These are phyloP conservation scores for Grigorovia transvaalensis DNA, from an alignment of 805 yeast genomes.

Conservation along the genomic window DNA sequence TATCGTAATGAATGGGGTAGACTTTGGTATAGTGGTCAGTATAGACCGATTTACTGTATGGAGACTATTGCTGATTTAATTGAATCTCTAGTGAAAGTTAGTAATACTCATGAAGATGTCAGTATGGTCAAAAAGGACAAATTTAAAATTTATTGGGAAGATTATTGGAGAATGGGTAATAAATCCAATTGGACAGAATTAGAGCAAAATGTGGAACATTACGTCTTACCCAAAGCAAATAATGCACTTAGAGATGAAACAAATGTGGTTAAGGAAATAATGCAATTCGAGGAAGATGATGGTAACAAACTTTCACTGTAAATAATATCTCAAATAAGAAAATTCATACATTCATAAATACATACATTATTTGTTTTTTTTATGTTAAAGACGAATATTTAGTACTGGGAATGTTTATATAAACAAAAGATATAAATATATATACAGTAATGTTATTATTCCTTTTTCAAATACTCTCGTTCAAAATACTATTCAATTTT, in stretches of 20 bases:
- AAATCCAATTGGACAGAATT: slow-evolving; percentile 50
- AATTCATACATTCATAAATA: background rate
- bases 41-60: slow-evolving; percentile 80
- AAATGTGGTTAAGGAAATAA: slow-evolving; percentile 43
- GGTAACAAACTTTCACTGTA: too few relatives aligned
- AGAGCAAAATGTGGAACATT: slow-evolving; percentile 40
- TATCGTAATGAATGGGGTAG: slow-evolving; percentile 66
- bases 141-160: slow-evolving; percentile 63
- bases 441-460: background rate
- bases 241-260: slow-evolving; percentile 58
- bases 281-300: slow-evolving; percentile 9
- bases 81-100: slow-evolving; percentile 14
- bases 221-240: slow-evolving; percentile 39
- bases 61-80: slow-evolving; percentile 81
- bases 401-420: background rate
- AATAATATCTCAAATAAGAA: too few relatives aligned
- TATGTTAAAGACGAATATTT: background rate
- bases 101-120: slow-evolving; percentile 38
- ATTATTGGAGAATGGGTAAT: slow-evolving; percentile 79
- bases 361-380: background rate
- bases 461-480: slow-evolving; percentile 50
- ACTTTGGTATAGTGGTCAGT: slow-evolving; percentile 80
- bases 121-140: too few relatives aligned
- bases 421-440: background rate
- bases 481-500: slow-evolving; percentile 79